Evolutionary conservation across 305 asterid species (phyloP).

Genomic region (Plantago rigida): DNA sequence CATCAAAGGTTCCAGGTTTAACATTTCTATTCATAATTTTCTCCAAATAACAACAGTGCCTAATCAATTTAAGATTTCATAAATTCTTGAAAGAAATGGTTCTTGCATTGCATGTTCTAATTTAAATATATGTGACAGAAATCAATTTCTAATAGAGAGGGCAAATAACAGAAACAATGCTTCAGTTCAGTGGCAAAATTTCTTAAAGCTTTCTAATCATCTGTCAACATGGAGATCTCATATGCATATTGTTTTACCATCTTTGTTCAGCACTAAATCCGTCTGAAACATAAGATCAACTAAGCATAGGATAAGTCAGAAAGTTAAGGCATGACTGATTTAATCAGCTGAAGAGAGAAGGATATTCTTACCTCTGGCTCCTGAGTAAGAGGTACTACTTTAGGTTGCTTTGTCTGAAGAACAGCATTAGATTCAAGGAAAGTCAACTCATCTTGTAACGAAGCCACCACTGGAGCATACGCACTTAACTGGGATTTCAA

Average conservation of each 20-base stretch:
- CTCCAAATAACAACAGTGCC: too few relatives aligned
- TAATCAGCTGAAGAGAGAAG: constrained; percentile 15
- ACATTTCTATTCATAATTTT: too few relatives aligned
- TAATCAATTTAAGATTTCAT: too few relatives aligned
- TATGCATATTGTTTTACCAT: neutral
- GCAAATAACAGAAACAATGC: too few relatives aligned
- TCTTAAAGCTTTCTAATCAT: too few relatives aligned
- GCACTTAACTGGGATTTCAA: constrained; percentile 55
- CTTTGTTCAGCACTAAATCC: neutral
- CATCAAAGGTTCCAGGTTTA: too few relatives aligned
- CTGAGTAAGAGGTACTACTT: constrained; percentile 29
- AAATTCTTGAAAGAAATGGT: too few relatives aligned
- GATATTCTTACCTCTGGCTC: constrained; percentile 49
- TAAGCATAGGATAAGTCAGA: neutral
- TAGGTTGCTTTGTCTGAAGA: constrained; percentile 39
- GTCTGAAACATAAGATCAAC: neutral
- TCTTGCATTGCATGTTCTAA: too few relatives aligned
- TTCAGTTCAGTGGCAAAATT: too few relatives aligned
- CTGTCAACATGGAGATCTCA: too few relatives aligned
- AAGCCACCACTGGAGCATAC: constrained; percentile 54
- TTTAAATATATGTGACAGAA: too few relatives aligned
- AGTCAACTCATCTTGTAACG: constrained; percentile 55
- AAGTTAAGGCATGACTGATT: constrained; percentile 4
- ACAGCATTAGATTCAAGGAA: constrained; percentile 61
- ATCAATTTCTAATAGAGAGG: too few relatives aligned